phyloP scores from a whole-genome alignment of 257 asterid genomes.

The Solanum bukasovii region DNA sequence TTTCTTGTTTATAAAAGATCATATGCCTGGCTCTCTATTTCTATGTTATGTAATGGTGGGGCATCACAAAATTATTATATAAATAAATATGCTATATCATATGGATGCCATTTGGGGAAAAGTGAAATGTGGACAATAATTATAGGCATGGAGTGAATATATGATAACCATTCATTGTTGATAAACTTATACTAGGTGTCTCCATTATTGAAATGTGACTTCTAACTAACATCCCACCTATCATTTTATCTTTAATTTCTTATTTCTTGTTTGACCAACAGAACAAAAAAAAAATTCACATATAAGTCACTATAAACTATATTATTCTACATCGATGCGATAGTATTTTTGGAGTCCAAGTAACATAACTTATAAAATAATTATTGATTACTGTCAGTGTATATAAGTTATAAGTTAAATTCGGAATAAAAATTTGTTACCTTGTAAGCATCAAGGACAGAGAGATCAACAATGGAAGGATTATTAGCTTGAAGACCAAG shows the following conservation, averaged over 20 bases:
- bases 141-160: background rate
- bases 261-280: background rate
- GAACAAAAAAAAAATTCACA: too few species aligned
- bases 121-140: background rate
- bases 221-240: background rate
- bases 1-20: background rate
- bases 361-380: too few species aligned
- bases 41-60: background rate
- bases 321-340: background rate
- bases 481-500: constrained; percentile 57
- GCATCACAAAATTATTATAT: background rate
- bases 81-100: background rate
- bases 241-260: background rate
- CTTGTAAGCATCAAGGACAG: constrained; percentile 74
- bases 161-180: background rate
- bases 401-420: background rate
- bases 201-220: background rate
- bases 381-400: too few species aligned
- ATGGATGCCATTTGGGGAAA: background rate
- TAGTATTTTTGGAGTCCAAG: too few species aligned
- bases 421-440: constrained; percentile 9
- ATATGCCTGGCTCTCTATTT: background rate
- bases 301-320: background rate
- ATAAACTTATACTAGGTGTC: background rate
- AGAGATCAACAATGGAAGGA: constrained; percentile 67